Conservation (phyloP, 2,329 filamentous ascomycete genomes). For the Triangularia setosa region DNA sequence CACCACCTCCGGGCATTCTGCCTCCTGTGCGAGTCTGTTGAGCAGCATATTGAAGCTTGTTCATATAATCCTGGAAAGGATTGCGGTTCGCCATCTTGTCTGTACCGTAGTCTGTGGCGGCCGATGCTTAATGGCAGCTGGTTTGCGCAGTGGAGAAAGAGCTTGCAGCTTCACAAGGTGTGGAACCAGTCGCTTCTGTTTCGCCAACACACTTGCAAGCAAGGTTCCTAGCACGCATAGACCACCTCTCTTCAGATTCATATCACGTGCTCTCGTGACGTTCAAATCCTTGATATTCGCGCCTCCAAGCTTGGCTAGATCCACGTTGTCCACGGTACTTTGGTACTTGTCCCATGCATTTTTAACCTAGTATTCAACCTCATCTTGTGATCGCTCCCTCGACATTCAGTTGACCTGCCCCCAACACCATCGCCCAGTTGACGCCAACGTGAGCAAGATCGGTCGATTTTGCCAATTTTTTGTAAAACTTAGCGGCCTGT, state of each 20-base stretch:
- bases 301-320: neutral
- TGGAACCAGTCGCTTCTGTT: neutral
- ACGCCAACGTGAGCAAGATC: neutral
- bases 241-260: neutral
- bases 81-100: constrained; percentile 35
- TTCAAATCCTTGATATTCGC: neutral
- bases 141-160: constrained; percentile 20
- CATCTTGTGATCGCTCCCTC: neutral
- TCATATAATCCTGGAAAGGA: constrained; percentile 49
- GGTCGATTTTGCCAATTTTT: neutral
- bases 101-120: constrained; percentile 12
- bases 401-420: neutral
- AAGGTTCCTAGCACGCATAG: neutral
- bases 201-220: neutral
- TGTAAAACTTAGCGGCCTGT: neutral
- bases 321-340: neutral
- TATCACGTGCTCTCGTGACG: neutral
- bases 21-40: constrained; percentile 40
- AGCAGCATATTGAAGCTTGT: constrained; percentile 47
- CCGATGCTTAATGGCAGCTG: constrained; percentile 12
- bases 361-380: neutral
- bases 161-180: constrained; percentile 10
- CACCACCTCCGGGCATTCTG: constrained; percentile 38
- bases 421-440: neutral
- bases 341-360: neutral